Conservation (phyloP, 805 yeast species). For the Jamesozyma piceae region DNA sequence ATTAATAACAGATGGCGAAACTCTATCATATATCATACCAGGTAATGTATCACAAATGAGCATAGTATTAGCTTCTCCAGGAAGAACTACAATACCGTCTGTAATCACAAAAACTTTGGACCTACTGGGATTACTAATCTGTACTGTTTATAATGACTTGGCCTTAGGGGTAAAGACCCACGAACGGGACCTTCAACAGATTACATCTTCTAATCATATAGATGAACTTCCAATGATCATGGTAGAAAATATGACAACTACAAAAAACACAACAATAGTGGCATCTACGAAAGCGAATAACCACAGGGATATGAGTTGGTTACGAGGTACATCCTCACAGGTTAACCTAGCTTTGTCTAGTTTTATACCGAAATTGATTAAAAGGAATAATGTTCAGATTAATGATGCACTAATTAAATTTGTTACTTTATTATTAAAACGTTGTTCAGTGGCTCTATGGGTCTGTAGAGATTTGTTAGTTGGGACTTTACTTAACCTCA, state of each 20-base stretch:
- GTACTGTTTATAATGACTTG: slow-evolving; percentile 35
- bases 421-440: slow-evolving; percentile 8
- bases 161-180: slow-evolving; percentile 23
- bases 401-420: slow-evolving; percentile 11
- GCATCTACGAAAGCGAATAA: not conserved
- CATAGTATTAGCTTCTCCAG: slow-evolving; percentile 30
- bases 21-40: slow-evolving; percentile 41
- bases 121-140: slow-evolving; percentile 26
- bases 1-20: slow-evolving; percentile 38
- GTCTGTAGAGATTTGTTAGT: slow-evolving; percentile 16
- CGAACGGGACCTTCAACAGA: not conserved
- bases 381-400: slow-evolving; percentile 17
- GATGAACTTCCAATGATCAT: not conserved
- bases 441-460: slow-evolving; percentile 13
- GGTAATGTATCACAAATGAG: slow-evolving; percentile 41
- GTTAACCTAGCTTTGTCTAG: slow-evolving; percentile 37
- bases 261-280: not conserved
- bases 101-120: slow-evolving; percentile 29
- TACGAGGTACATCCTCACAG: slow-evolving; percentile 44
- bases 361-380: slow-evolving; percentile 22
- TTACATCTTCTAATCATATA: not conserved
- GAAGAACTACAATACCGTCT: slow-evolving; percentile 31
- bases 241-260: too few relatives aligned
- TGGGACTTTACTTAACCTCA: slow-evolving; percentile 8
- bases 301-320: slow-evolving; percentile 45